Percentiles rank a stretch among this genome's conserved stretches.
Conservation (phyloP, 306 rosid genomes). For the Vigna mungo region DNA sequence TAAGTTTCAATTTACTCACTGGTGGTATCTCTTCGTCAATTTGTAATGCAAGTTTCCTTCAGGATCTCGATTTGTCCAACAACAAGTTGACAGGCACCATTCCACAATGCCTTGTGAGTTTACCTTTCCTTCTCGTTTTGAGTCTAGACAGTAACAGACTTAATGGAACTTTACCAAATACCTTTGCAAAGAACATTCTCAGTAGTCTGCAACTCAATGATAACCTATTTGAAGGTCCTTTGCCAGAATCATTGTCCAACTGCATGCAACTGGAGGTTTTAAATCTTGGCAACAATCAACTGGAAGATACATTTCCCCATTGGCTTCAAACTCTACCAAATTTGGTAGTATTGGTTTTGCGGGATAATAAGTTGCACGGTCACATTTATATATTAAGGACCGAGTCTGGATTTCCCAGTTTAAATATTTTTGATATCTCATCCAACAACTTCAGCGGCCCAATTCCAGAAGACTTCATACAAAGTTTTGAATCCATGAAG, state of each 20-base stretch:
- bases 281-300: slow-evolving; percentile 48
- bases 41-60: neutral
- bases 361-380: slow-evolving; percentile 40
- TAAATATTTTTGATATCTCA: slow-evolving; percentile 38
- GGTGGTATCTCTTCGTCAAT: neutral
- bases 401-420: slow-evolving; percentile 10
- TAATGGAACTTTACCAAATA: slow-evolving; percentile 34
- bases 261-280: slow-evolving; percentile 26
- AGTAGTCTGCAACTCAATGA: neutral
- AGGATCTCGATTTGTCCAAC: neutral
- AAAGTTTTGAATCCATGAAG: slow-evolving; percentile 42
- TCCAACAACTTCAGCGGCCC: slow-evolving; percentile 20
- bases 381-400: neutral
- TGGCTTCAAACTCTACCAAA: slow-evolving; percentile 43
- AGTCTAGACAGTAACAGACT: slow-evolving; percentile 47
- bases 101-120: slow-evolving; percentile 44
- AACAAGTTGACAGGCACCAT: slow-evolving; percentile 18
- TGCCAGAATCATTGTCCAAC: slow-evolving; percentile 39
- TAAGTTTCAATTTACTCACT: neutral
- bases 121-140: slow-evolving; percentile 9
- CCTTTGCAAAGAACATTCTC: neutral
- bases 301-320: slow-evolving; percentile 44
- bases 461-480: slow-evolving; percentile 21
- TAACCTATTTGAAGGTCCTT: slow-evolving; percentile 45
- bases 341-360: neutral